Evolutionary conservation across 2,329 filamentous ascomycete species (phyloP).

Genomic region (Pleurostoma richardsiae): DNA sequence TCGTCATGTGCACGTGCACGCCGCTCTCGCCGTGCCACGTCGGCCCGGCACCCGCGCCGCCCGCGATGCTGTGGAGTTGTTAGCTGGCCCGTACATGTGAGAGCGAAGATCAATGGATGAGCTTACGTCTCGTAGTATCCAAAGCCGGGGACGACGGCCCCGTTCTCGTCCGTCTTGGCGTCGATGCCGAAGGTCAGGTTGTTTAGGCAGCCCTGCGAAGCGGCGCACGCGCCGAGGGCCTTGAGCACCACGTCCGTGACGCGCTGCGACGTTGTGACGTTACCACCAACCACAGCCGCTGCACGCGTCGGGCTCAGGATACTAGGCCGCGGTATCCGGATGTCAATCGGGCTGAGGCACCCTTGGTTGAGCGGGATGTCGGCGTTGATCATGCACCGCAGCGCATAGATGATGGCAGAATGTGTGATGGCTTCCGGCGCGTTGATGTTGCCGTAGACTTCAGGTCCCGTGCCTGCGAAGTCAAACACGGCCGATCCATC

Average conservation of each 20-base stretch:
- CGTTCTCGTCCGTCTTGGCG: conserved; percentile 11
- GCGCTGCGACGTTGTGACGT: conserved; percentile 17
- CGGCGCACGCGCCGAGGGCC: conserved; percentile 16
- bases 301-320: conserved; percentile 20
- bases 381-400: conserved; percentile 23
- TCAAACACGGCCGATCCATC: conserved; percentile 24
- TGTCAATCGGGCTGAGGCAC: conserved; percentile 23
- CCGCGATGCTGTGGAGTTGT: conserved; percentile 44
- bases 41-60: conserved; percentile 63
- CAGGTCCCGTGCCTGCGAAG: conserved; percentile 22
- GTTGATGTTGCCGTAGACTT: conserved; percentile 27
- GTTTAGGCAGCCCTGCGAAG: conserved; percentile 22
- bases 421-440: conserved; percentile 5
- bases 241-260: conserved; percentile 22
- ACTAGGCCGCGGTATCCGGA: conserved; percentile 20
- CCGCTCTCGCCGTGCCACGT: conserved; percentile 63
- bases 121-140: conserved; percentile 65
- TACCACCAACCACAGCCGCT: conserved; percentile 34
- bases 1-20: conserved; percentile 72
- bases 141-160: conserved; percentile 42
- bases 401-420: conserved; percentile 28
- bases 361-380: conserved; percentile 31
- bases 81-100: background rate
- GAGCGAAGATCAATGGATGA: background rate
- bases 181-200: conserved; percentile 20